Conservation (phyloP, 441 rosid species). For the Corymbia calophylla region DNA sequence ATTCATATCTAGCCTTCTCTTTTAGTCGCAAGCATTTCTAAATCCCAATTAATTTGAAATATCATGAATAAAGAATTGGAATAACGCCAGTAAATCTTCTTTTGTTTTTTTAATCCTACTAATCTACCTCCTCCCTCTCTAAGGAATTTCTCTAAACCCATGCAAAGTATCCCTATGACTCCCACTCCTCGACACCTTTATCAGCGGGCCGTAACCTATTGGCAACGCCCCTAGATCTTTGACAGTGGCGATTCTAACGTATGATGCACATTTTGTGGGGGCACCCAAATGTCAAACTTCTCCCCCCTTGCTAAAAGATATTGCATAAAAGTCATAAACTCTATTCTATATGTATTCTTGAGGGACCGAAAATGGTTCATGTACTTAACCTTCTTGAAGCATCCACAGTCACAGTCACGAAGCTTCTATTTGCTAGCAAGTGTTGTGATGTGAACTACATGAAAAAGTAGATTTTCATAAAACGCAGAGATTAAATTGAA, state of each 20-base stretch:
- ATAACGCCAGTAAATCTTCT: background rate
- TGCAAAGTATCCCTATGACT: background rate
- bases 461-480: too few species aligned
- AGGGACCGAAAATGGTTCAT: background rate
- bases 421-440: background rate
- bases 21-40: background rate
- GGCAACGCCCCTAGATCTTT: background rate
- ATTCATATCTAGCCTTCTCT: background rate
- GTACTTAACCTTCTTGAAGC: background rate
- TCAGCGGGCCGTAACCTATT: background rate
- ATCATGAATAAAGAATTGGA: background rate
- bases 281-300: background rate
- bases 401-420: background rate
- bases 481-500: too few species aligned
- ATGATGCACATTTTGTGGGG: background rate
- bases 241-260: background rate
- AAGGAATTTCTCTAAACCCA: too few species aligned
- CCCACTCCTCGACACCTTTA: background rate
- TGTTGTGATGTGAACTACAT: rapidly evolving
- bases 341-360: background rate
- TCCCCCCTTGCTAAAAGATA: background rate
- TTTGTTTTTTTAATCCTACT: background rate
- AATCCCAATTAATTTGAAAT: background rate
- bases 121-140: background rate
- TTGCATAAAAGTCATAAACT: background rate